Evolutionary conservation across 768 basidiomycete genomes (phyloP), one percentile per base, ranked within the genome.

Genomic region (Coprinopsis strossmayeri): DNA sequence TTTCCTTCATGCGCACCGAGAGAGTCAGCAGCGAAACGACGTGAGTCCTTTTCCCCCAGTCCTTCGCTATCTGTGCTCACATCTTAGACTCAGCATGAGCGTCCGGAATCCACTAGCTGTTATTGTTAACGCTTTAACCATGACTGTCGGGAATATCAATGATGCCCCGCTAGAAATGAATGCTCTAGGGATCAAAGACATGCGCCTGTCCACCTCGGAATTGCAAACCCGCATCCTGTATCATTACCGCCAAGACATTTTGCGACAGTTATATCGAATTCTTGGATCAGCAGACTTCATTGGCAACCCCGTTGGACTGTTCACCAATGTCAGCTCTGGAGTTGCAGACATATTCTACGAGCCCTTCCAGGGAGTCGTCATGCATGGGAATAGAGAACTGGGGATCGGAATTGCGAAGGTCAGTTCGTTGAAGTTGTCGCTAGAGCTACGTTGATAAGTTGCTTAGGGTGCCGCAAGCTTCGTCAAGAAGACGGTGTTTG

Each of bases 321-420:
- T 99, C 74, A 95, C 88, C 43, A 98, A 98, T 60, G 93, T 99
- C 60, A 95, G 91, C 60, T 96, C 93, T 24, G 96, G 96, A 10
- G 90, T 98, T 3, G 89, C 89, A 46, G 96, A 99, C 64, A 94
- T 98, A 56, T 98, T 99, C 73, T 96, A 98, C 56, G 95, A 97
- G 64, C 96, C 96, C 1, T 96, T 94, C 73, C 86, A 93, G 49
- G 94, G 94, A 27, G 88, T 94, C 25, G 87, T 99, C 48, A 88
- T 95, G 79, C 92, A 92, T 58, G 95, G 95, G 2, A 95, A 94
- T 65, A 86, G 83, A 59, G 95, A 97, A 50, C 67, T 98, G 23
- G 96, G 94, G 2, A 84, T 92, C 50, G 91, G 94, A 18, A 90
- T 97, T 50, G 94, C 94, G 5, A 92, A 96, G 74, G 91, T 90